A percentile compares a stretch with the other conserved stretches of the same genome.
Evolutionary conservation across 495 filamentous ascomycete genomes (phyloP).

Genomic region (Bathelium albidoporum): DNA sequence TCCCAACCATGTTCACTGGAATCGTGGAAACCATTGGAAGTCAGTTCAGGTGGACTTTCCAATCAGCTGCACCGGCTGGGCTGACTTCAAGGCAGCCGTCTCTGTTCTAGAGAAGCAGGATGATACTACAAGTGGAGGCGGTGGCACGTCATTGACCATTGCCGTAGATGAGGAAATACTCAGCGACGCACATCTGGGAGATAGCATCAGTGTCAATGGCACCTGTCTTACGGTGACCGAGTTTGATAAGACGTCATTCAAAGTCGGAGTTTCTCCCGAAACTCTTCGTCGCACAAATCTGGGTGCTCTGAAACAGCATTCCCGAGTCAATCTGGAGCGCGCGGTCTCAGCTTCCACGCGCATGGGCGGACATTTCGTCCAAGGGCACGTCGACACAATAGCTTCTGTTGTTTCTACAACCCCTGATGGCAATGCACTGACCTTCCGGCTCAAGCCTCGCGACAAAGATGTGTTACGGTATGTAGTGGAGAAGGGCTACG

Average conservation of each 20-base stretch:
- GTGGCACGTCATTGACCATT: slow-evolving; percentile 87
- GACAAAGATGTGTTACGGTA: slow-evolving; percentile 61
- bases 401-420: slow-evolving; percentile 57
- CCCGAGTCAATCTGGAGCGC: slow-evolving; percentile 80
- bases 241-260: slow-evolving; percentile 63
- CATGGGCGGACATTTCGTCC: slow-evolving; percentile 80
- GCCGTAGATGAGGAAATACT: slow-evolving; percentile 63
- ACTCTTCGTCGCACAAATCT: slow-evolving; percentile 95
- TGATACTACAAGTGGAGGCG: slow-evolving; percentile 51
- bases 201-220: slow-evolving; percentile 90
- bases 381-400: slow-evolving; percentile 89
- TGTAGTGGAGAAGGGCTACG: slow-evolving; percentile 92
- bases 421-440: slow-evolving; percentile 79
- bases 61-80: slow-evolving; percentile 10
- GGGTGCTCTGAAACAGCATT: slow-evolving; percentile 48
- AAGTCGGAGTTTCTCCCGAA: slow-evolving; percentile 89
- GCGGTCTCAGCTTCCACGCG: slow-evolving; percentile 80
- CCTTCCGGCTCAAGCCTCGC: slow-evolving; percentile 67
- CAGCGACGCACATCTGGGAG: slow-evolving; percentile 70
- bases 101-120: slow-evolving; percentile 70
- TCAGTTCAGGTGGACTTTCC: slow-evolving; percentile 34
- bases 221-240: slow-evolving; percentile 85
- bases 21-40: slow-evolving; percentile 93
- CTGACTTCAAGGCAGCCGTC: slow-evolving; percentile 52
- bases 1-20: slow-evolving; percentile 82